These are phyloP conservation scores for Graphilbum fragrans DNA, from an alignment of 2,329 filamentous ascomycete genomes.

Conservation along the genomic window DNA sequence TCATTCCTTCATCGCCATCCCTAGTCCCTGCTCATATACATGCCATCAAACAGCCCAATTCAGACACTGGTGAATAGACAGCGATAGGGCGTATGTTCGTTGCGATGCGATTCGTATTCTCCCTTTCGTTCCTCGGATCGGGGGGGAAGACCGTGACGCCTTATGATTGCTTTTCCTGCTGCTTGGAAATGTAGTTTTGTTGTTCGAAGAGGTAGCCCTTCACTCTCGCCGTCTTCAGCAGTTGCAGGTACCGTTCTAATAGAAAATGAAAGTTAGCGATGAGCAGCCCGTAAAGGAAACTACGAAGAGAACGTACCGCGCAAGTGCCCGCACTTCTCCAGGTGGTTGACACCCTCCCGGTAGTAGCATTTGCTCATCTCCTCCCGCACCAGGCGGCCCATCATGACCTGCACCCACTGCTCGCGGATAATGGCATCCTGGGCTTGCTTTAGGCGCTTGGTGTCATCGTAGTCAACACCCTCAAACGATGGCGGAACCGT, in stretches of 20 bases:
- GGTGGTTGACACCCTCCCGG: constrained; percentile 72
- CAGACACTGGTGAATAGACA: too few species aligned
- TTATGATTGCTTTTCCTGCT: constrained; percentile 17
- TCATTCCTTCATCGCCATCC: too few species aligned
- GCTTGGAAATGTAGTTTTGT: constrained; percentile 58
- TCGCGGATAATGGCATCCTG: constrained; percentile 74
- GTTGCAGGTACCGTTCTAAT: constrained; percentile 67
- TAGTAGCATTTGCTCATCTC: constrained; percentile 81
- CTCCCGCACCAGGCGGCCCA: constrained; percentile 69
- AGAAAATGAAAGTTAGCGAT: neutral
- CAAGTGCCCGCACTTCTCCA: constrained; percentile 74
- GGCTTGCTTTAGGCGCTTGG: constrained; percentile 65
- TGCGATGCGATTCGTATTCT: neutral
- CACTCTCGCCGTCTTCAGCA: constrained; percentile 65
- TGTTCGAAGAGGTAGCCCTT: constrained; percentile 71
- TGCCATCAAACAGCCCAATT: too few species aligned
- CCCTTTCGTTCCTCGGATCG: constrained; percentile 2
- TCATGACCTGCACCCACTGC: constrained; percentile 86
- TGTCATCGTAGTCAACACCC: constrained; percentile 79
- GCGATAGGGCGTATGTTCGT: too few species aligned
- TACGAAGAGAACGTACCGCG: constrained; percentile 51
- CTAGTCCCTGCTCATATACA: too few species aligned
- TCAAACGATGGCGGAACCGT: constrained; percentile 73
- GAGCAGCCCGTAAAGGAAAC: neutral
- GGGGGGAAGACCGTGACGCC: neutral